Conservation (phyloP, 805 yeast species). For the Zygotorulaspora sp. region DNA sequence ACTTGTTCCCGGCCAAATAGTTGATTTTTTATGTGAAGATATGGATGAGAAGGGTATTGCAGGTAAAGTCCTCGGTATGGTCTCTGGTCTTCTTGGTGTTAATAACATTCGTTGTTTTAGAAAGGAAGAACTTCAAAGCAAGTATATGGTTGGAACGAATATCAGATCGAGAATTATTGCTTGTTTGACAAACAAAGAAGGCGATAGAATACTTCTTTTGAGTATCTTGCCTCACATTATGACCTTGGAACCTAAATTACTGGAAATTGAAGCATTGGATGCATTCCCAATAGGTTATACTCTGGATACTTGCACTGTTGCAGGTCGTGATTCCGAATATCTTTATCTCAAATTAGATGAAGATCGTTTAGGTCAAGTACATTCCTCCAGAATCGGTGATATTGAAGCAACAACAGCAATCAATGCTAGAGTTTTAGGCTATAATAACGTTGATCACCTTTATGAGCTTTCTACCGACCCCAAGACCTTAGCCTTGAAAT, state of each 20-base stretch:
- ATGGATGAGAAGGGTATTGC: slow-evolving; percentile 57
- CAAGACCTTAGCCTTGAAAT: slow-evolving; percentile 56
- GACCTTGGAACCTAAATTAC: slow-evolving; percentile 17
- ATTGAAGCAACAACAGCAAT: slow-evolving; percentile 41
- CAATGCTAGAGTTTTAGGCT: slow-evolving; percentile 80
- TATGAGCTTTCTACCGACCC: slow-evolving; percentile 68
- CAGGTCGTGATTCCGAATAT: slow-evolving; percentile 55
- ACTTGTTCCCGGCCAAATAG: slow-evolving; percentile 77
- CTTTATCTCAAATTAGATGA: slow-evolving; percentile 56
- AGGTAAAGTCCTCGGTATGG: slow-evolving; percentile 70
- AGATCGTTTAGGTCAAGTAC: slow-evolving; percentile 64
- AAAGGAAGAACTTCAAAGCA: slow-evolving; percentile 50
- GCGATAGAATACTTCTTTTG: slow-evolving; percentile 52
- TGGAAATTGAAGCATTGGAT: slow-evolving; percentile 41
- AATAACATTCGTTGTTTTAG: slow-evolving; percentile 55
- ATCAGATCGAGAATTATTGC: slow-evolving; percentile 70
- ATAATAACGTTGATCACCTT: slow-evolving; percentile 58
- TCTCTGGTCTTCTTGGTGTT: slow-evolving; percentile 64
- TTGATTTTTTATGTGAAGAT: slow-evolving; percentile 66
- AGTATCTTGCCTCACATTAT: slow-evolving; percentile 58
- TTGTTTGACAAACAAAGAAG: slow-evolving; percentile 46
- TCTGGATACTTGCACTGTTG: slow-evolving; percentile 48
- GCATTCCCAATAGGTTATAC: slow-evolving; percentile 78
- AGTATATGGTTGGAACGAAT: slow-evolving; percentile 61
- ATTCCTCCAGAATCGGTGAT: slow-evolving; percentile 61